These are phyloP conservation scores for Paragyromitra xinjiangensis DNA, from an alignment of 495 filamentous ascomycete species.

Conservation along the genomic window DNA sequence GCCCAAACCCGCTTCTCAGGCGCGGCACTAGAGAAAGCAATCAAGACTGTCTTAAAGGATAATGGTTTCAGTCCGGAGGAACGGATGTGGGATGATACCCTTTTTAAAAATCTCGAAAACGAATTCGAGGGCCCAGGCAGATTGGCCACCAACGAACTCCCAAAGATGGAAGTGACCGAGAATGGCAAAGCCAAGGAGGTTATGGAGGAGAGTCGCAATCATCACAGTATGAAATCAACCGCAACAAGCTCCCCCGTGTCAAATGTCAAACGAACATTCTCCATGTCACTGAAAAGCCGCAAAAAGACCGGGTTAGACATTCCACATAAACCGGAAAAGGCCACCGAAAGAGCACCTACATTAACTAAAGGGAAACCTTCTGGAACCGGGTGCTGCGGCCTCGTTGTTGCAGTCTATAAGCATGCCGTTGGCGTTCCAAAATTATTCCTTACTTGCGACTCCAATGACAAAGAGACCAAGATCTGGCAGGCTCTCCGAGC, in stretches of 20 bases:
- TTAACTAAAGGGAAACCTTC: constrained; percentile 3
- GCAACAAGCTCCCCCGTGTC: neutral
- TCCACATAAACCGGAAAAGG: neutral
- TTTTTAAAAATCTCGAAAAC: neutral
- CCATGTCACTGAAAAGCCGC: constrained; percentile 2
- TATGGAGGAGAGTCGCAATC: neutral
- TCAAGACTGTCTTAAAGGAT: constrained; percentile 62
- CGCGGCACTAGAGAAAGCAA: constrained; percentile 89
- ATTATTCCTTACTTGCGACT: constrained; percentile 88
- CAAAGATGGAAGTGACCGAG: constrained; percentile 31
- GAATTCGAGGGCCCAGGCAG: constrained; percentile 26
- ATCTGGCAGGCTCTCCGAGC: constrained; percentile 96
- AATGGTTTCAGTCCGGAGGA: constrained; percentile 57
- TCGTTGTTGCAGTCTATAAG: constrained; percentile 87
- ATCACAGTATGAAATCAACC: neutral
- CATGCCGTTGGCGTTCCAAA: constrained; percentile 75
- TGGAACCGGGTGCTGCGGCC: constrained; percentile 29
- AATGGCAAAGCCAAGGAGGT: constrained; percentile 25
- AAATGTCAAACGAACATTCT: neutral
- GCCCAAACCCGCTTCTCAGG: constrained; percentile 92
- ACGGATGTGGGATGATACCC: constrained; percentile 45
- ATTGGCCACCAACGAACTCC: constrained; percentile 31
- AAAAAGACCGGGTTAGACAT: neutral
- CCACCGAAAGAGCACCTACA: constrained; percentile 21
- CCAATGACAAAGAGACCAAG: constrained; percentile 79